Percentiles rank a stretch among this genome's conserved stretches.
Evolutionary conservation across 169 alveolate species (phyloP).

Genomic region (Plasmodium billcollinsi): DNA sequence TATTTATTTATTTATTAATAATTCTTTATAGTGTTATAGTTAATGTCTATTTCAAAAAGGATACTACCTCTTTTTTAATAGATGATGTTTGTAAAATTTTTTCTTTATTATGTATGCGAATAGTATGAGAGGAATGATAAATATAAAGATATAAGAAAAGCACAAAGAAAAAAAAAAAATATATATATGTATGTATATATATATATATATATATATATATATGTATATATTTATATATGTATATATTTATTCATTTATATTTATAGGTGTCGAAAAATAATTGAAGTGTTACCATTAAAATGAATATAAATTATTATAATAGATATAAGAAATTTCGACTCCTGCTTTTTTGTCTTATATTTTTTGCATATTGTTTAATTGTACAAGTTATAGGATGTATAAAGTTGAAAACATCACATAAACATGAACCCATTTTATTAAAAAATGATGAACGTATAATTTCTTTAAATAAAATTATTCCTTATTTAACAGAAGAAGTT

Average conservation of each 20-base stretch:
- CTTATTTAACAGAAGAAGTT: slow-evolving; percentile 32
- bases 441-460: slow-evolving; percentile 4
- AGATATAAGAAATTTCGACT: slow-evolving; percentile 8
- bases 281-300: neutral
- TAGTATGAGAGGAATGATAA: too few relatives aligned
- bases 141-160: too few relatives aligned
- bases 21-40: too few relatives aligned
- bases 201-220: neutral
- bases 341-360: neutral
- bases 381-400: slow-evolving; percentile 5
- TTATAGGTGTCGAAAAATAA: neutral
- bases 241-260: neutral
- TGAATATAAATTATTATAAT: slow-evolving; percentile 8
- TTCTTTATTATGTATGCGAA: too few relatives aligned
- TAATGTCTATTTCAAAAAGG: too few relatives aligned
- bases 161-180: too few relatives aligned
- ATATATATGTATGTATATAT: neutral
- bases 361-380: slow-evolving; percentile 12
- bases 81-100: too few relatives aligned
- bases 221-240: neutral
- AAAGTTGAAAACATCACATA: slow-evolving; percentile 5
- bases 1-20: too few relatives aligned
- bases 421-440: neutral
- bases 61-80: too few relatives aligned
- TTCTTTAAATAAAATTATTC: slow-evolving; percentile 14